A percentile compares a stretch with the other conserved stretches of the same genome.
Evolutionary conservation across 257 asterid genomes (phyloP).

Genomic region (Solanum etuberosum): DNA sequence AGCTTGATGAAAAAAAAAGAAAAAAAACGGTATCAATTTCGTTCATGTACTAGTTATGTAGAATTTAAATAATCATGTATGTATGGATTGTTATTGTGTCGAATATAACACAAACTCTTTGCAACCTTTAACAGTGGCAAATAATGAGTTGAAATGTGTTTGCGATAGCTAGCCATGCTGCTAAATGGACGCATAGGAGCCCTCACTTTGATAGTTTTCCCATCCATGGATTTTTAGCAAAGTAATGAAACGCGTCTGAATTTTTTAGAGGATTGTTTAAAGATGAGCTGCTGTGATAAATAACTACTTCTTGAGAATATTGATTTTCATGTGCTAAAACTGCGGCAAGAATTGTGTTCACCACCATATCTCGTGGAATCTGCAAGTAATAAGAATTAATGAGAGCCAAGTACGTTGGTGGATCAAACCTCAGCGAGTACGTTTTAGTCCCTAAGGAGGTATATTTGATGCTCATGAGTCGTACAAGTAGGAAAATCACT

Average conservation of each 20-base stretch:
- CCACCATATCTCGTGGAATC: neutral
- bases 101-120: neutral
- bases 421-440: neutral
- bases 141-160: constrained; percentile 28
- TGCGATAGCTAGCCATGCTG: constrained; percentile 36
- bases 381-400: neutral
- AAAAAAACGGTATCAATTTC: neutral
- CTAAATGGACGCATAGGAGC: neutral
- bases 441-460: neutral
- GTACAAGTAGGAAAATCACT: neutral
- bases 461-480: neutral
- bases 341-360: neutral
- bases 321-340: neutral
- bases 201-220: constrained; percentile 22
- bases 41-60: neutral
- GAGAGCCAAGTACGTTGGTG: neutral
- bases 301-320: neutral
- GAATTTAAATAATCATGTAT: neutral
- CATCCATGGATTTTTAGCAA: constrained; percentile 26
- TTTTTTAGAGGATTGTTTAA: constrained; percentile 24
- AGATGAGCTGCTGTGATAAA: constrained; percentile 52
- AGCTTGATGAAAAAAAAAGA: neutral
- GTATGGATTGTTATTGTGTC: neutral
- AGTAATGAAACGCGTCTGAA: constrained; percentile 13
- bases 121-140: constrained; percentile 31